These are phyloP conservation scores for Pleurotus platypus DNA, from an alignment of 768 basidiomycete species.

Conservation along the genomic window DNA sequence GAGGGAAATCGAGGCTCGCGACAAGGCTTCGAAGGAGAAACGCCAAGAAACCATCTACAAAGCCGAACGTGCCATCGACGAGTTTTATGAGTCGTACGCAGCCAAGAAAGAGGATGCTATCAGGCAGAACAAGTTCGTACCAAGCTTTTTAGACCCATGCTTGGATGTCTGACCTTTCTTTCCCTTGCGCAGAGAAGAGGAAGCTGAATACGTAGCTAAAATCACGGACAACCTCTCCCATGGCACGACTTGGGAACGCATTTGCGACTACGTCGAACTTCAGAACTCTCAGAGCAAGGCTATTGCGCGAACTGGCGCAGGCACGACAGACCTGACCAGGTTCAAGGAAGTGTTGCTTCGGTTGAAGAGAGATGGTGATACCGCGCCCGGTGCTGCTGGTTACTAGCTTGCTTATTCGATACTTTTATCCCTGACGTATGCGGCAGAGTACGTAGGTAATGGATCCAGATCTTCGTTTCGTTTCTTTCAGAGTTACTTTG, in stretches of 20 bases:
- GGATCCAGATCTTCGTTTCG: neutral
- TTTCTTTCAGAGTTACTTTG: neutral
- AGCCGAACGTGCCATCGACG: constrained; percentile 84
- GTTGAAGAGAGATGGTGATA: constrained; percentile 84
- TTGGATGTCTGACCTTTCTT: neutral
- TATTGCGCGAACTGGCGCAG: constrained; percentile 77
- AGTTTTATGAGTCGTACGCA: constrained; percentile 87
- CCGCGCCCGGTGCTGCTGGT: constrained; percentile 90
- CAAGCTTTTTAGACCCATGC: neutral
- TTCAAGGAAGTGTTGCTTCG: constrained; percentile 92
- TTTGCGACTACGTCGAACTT: constrained; percentile 80
- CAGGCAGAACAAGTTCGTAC: constrained; percentile 86
- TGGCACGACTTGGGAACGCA: constrained; percentile 96
- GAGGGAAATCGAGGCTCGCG: constrained; percentile 77
- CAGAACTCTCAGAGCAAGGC: constrained; percentile 99
- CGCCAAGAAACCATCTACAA: constrained; percentile 80
- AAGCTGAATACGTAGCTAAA: constrained; percentile 73
- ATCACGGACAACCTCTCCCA: constrained; percentile 73
- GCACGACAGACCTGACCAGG: constrained; percentile 84
- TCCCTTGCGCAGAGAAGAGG: constrained; percentile 63
- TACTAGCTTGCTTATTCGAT: constrained; percentile 50
- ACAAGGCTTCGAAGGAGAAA: constrained; percentile 72
- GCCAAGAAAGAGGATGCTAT: constrained; percentile 78
- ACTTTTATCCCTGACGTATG: neutral
- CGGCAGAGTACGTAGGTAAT: neutral